These are phyloP conservation scores for Podochytrium sp. DNA, from an alignment of 192 early-diverging fungal species.

Conservation along the genomic window DNA sequence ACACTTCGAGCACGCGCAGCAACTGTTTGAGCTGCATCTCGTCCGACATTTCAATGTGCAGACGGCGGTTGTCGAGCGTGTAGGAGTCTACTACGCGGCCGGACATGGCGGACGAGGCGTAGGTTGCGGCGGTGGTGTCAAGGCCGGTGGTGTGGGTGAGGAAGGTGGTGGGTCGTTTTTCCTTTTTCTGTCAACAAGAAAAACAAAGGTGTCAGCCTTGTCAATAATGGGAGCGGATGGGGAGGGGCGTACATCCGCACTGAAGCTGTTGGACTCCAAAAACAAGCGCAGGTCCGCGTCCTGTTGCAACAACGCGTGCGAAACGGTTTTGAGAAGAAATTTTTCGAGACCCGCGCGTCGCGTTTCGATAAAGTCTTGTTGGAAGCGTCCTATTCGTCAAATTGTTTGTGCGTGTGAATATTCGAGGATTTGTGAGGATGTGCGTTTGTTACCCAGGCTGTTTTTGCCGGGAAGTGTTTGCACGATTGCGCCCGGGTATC, in stretches of 20 bases:
- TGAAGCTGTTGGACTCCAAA: constrained; percentile 85
- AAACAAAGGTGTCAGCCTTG: background rate
- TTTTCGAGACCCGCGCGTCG: constrained; percentile 82
- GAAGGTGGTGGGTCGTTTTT: background rate
- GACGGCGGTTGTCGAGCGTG: constrained; percentile 77
- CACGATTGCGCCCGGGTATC: constrained; percentile 87
- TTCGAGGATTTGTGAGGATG: background rate
- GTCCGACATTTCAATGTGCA: constrained; percentile 76
- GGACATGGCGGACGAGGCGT: background rate
- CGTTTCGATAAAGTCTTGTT: constrained; percentile 93
- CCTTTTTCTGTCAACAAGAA: constrained; percentile 20
- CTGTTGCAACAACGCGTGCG: constrained; percentile 80
- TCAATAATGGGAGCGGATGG: background rate
- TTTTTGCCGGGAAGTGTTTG: constrained; percentile 95
- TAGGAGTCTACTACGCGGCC: constrained; percentile 51
- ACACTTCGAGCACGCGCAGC: constrained; percentile 75
- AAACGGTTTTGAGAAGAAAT: constrained; percentile 77
- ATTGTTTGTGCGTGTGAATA: background rate
- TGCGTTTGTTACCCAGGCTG: constrained; percentile 63
- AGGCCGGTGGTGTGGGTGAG: background rate
- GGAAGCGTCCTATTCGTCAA: constrained; percentile 73
- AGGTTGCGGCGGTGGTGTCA: background rate
- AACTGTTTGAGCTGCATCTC: constrained; percentile 73
- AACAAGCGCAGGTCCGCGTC: constrained; percentile 85
- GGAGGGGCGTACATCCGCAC: constrained; percentile 53